phyloP scores from a whole-genome alignment of 75 land plant species.

The Sequoiadendron giganteum region DNA sequence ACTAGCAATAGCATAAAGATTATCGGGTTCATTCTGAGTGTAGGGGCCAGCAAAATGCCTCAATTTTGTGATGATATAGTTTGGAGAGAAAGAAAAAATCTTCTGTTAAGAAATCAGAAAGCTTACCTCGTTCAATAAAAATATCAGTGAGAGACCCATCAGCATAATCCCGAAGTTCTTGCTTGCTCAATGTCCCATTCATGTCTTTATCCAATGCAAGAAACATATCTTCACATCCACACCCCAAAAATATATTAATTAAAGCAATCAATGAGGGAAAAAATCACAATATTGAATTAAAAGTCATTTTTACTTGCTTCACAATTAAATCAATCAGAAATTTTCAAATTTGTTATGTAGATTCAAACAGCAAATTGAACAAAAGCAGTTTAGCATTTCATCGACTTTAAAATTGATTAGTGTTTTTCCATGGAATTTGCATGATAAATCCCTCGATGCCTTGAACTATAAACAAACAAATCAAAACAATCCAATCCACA shows the following conservation, averaged over 20 bases:
- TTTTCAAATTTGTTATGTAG: neutral
- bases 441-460: neutral
- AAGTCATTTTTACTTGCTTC: neutral
- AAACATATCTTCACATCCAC: conserved; percentile 75
- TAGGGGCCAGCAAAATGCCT: neutral
- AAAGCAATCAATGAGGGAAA: neutral
- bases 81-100: neutral
- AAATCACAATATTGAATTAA: neutral
- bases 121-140: conserved; percentile 91
- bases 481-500: neutral
- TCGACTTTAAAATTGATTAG: neutral
- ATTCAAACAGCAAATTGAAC: neutral
- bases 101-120: conserved; percentile 8
- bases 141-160: conserved; percentile 96
- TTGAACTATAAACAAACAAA: neutral
- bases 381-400: neutral
- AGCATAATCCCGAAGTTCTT: conserved; percentile 96
- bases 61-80: neutral
- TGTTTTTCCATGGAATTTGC: neutral
- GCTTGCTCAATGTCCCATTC: conserved; percentile 99
- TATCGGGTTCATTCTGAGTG: neutral
- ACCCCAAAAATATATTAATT: neutral
- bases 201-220: conserved; percentile 94
- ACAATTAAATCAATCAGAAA: neutral
- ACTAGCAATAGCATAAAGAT: neutral